phyloP scores from a whole-genome alignment of 129 eudicot species.

The Saposhnikovia divaricata region DNA sequence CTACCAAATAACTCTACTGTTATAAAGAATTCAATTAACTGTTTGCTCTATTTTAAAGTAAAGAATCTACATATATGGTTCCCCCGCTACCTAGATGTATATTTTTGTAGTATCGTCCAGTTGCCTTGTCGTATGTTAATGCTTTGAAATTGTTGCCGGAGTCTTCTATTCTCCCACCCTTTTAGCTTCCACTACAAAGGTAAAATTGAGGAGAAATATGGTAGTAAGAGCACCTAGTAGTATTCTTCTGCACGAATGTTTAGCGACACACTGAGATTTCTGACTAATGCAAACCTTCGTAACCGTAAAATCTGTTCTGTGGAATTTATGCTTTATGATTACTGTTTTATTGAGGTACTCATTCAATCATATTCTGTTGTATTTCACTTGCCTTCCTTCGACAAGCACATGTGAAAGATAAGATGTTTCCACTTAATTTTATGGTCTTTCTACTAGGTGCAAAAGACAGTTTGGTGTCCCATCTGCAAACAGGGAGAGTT shows the following conservation, averaged over 20 bases:
- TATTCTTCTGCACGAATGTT: neutral
- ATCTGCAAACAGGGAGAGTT: conserved; percentile 78
- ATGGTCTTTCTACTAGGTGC: conserved; percentile 28
- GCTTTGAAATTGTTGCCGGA: neutral
- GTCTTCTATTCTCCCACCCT: neutral
- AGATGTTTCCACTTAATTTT: neutral
- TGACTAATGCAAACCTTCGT: neutral
- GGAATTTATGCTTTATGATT: neutral
- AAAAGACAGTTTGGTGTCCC: conserved; percentile 76
- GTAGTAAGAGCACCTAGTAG: neutral
- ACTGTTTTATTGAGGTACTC: neutral
- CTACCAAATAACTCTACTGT: too few species aligned
- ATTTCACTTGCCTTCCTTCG: neutral
- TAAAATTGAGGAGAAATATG: neutral
- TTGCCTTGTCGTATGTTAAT: neutral
- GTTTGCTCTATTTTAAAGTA: too few species aligned
- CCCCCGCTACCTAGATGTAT: neutral
- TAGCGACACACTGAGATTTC: neutral
- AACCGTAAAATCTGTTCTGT: neutral
- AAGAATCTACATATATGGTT: too few species aligned
- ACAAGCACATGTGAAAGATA: neutral
- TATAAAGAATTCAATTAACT: too few species aligned
- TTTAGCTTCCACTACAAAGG: neutral
- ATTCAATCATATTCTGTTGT: neutral
- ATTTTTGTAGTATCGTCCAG: neutral